Conservation (phyloP, 139 green algal genomes). For the Chlorella sp. region DNA sequence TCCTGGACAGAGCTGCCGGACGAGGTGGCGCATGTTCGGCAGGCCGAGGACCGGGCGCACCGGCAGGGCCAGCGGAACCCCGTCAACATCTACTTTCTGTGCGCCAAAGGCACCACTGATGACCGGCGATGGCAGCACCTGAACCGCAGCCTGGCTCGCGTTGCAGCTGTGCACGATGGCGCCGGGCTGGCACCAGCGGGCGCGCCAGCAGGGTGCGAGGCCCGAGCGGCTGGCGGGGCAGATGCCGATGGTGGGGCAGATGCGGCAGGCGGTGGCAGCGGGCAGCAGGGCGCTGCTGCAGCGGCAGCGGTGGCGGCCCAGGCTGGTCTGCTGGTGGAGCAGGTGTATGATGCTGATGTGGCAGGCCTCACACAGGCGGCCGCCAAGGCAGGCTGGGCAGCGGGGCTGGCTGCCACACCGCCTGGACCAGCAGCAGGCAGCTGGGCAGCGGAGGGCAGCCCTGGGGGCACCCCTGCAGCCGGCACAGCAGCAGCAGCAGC, state of each 20-base stretch:
- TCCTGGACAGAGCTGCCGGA: slow-evolving; percentile 58
- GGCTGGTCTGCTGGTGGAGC: slow-evolving; percentile 12
- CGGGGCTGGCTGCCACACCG: neutral
- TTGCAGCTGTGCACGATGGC: slow-evolving; percentile 70
- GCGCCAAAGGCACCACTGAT: slow-evolving; percentile 78
- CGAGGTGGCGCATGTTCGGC: slow-evolving; percentile 69
- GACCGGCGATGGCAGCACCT: slow-evolving; percentile 72
- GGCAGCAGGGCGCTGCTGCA: neutral
- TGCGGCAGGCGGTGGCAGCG: neutral
- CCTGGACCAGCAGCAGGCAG: neutral
- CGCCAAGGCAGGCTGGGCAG: neutral
- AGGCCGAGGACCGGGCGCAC: slow-evolving; percentile 93
- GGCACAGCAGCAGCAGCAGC: neutral
- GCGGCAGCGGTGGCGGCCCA: neutral
- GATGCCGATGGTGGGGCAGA: neutral
- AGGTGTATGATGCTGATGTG: neutral
- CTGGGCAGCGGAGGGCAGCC: neutral
- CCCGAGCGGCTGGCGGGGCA: neutral
- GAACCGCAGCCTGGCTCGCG: slow-evolving; percentile 59
- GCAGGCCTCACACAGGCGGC: slow-evolving; percentile 28
- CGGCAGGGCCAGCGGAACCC: slow-evolving; percentile 73
- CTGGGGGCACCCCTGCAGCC: neutral
- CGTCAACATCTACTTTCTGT: slow-evolving; percentile 95
- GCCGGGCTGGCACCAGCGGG: neutral
- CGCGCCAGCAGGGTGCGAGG: neutral